Evolutionary conservation across 768 basidiomycete genomes (phyloP).

Genomic region (Suillus subaureus): DNA sequence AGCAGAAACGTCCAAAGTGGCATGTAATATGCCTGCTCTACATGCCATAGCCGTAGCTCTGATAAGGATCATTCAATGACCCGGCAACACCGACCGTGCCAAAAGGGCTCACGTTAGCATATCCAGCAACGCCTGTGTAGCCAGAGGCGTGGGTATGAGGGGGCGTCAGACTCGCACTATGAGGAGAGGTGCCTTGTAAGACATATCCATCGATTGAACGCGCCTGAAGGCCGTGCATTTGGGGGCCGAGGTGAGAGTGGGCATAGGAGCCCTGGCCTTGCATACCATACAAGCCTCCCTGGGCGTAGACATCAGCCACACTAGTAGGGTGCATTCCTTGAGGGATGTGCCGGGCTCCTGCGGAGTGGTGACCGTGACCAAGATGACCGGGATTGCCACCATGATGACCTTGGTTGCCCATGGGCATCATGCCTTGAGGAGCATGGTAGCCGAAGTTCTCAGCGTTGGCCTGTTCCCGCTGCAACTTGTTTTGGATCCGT

Average conservation of each 20-base stretch:
- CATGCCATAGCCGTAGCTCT: slow-evolving; percentile 81
- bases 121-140: slow-evolving; percentile 58
- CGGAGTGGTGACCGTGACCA: slow-evolving; percentile 36
- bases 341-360: slow-evolving; percentile 57
- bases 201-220: slow-evolving; percentile 84
- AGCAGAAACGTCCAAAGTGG: slow-evolving; percentile 30
- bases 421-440: slow-evolving; percentile 61
- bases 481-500: slow-evolving; percentile 97
- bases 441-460: slow-evolving; percentile 59
- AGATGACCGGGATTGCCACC: slow-evolving; percentile 44
- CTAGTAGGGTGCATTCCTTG: slow-evolving; percentile 54
- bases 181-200: slow-evolving; percentile 69
- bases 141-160: slow-evolving; percentile 55
- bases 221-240: slow-evolving; percentile 62
- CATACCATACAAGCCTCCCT: slow-evolving; percentile 63
- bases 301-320: slow-evolving; percentile 67
- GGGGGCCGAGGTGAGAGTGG: slow-evolving; percentile 57
- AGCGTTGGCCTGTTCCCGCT: slow-evolving; percentile 86
- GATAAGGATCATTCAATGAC: slow-evolving; percentile 74
- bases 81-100: slow-evolving; percentile 49
- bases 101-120: slow-evolving; percentile 57
- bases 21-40: slow-evolving; percentile 40
- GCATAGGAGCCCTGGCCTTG: slow-evolving; percentile 58
- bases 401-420: slow-evolving; percentile 39
- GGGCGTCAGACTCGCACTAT: slow-evolving; percentile 63